A percentile compares a stretch with the other conserved stretches of the same genome.
Conservation (phyloP, 805 yeast genomes). For the Teunomyces lycoperdinae region DNA sequence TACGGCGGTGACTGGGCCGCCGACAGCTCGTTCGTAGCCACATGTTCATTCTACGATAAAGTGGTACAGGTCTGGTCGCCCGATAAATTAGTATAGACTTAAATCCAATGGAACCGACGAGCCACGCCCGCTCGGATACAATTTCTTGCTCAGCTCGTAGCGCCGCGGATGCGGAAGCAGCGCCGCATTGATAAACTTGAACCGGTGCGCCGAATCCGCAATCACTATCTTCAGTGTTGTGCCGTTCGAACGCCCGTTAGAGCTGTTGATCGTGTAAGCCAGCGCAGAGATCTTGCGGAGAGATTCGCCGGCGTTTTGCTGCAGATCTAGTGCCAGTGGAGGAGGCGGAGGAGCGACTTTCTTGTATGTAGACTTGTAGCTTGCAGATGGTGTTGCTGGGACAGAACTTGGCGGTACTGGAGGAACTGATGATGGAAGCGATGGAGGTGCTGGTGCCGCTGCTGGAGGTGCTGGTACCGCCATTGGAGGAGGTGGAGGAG, state of each 20-base stretch:
- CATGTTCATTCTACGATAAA: conserved; percentile 91
- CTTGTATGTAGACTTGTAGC: conserved; percentile 11
- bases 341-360: conserved; percentile 36
- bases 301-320: conserved; percentile 47
- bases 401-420: conserved; percentile 12
- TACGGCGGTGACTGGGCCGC: conserved; percentile 90
- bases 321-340: conserved; percentile 32
- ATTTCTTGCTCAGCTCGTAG: conserved; percentile 59
- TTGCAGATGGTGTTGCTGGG: conserved; percentile 9
- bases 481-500: conserved; percentile 5
- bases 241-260: conserved; percentile 16
- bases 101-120: conserved; percentile 83
- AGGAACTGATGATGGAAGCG: conserved; percentile 7
- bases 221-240: conserved; percentile 41
- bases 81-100: conserved; percentile 4
- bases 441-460: conserved; percentile 16
- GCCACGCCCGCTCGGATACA: conserved; percentile 95
- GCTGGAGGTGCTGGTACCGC: conserved; percentile 12
- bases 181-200: conserved; percentile 60
- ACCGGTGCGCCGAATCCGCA: conserved; percentile 58
- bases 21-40: conserved; percentile 50
- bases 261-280: conserved; percentile 58
- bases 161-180: conserved; percentile 87
- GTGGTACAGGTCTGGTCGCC: conserved; percentile 74
- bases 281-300: conserved; percentile 63